Percentiles rank a stretch among this genome's conserved stretches.
phyloP scores from a whole-genome alignment of 2,329 filamentous ascomycete genomes.

The Arthrobotrys entomopaga region DNA sequence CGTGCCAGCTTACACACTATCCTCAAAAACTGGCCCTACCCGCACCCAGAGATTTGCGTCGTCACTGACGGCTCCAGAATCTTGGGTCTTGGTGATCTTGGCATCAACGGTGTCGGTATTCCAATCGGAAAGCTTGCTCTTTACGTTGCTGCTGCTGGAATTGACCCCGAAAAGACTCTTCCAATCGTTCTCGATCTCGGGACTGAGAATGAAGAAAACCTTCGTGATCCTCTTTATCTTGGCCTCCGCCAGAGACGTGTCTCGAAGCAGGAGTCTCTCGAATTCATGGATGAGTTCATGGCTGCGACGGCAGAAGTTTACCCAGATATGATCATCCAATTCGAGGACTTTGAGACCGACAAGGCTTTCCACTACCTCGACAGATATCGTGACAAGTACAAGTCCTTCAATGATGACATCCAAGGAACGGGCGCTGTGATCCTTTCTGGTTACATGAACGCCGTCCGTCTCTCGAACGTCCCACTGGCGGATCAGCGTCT shows the following conservation, averaged over 20 bases:
- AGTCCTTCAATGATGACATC: conserved; percentile 98
- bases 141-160: conserved; percentile 94
- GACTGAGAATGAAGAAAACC: conserved; percentile 74
- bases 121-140: conserved; percentile 95
- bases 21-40: conserved; percentile 90
- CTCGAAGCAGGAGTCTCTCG: conserved; percentile 78
- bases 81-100: conserved; percentile 90
- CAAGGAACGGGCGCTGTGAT: conserved; percentile 97
- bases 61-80: conserved; percentile 97
- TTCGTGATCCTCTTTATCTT: conserved; percentile 82
- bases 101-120: conserved; percentile 97
- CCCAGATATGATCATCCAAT: conserved; percentile 79
- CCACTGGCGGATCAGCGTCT: conserved; percentile 89
- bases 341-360: conserved; percentile 92
- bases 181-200: conserved; percentile 74
- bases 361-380: conserved; percentile 88
- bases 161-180: conserved; percentile 84
- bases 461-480: conserved; percentile 79
- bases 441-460: conserved; percentile 79
- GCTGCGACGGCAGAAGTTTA: conserved; percentile 80
- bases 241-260: conserved; percentile 87
- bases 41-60: conserved; percentile 92
- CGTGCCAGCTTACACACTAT: conserved; percentile 88
- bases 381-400: conserved; percentile 85
- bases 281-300: conserved; percentile 99